Conservation (phyloP, 352 stramenopile genomes). For the Globisporangium ultimum region DNA sequence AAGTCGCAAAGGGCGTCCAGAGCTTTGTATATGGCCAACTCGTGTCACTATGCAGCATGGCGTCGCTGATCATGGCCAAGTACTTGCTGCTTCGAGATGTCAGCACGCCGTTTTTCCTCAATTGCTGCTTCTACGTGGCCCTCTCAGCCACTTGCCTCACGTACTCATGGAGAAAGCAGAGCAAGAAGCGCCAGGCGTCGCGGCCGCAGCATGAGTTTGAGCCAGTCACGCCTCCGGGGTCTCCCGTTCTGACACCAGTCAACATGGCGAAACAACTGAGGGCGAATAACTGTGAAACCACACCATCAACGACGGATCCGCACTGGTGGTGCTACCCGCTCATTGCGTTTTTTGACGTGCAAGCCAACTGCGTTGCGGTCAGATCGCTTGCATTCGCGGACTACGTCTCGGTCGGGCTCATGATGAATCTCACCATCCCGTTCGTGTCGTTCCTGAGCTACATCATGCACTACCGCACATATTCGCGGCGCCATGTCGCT, state of each 20-base stretch:
- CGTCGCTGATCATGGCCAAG: constrained; percentile 34
- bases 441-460: constrained; percentile 36
- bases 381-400: constrained; percentile 29
- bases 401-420: constrained; percentile 28
- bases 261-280: background rate
- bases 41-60: constrained; percentile 39
- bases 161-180: constrained; percentile 5
- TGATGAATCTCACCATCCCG: constrained; percentile 44
- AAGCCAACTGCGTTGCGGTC: constrained; percentile 36
- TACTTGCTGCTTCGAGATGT: constrained; percentile 25
- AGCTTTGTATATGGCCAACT: constrained; percentile 38
- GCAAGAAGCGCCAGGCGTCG: background rate
- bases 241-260: constrained; percentile 6
- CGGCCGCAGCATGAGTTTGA: background rate
- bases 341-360: constrained; percentile 34
- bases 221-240: constrained; percentile 4
- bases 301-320: background rate
- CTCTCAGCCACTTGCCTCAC: constrained; percentile 21
- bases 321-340: constrained; percentile 42
- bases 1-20: constrained; percentile 7
- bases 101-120: constrained; percentile 30
- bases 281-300: background rate
- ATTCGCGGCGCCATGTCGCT: constrained; percentile 25
- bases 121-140: constrained; percentile 34
- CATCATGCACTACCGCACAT: constrained; percentile 19